Evolutionary conservation across 345 rosid genomes (phyloP), one percentile per base, ranked within the genome.

Genomic region (Geranium brycei): DNA sequence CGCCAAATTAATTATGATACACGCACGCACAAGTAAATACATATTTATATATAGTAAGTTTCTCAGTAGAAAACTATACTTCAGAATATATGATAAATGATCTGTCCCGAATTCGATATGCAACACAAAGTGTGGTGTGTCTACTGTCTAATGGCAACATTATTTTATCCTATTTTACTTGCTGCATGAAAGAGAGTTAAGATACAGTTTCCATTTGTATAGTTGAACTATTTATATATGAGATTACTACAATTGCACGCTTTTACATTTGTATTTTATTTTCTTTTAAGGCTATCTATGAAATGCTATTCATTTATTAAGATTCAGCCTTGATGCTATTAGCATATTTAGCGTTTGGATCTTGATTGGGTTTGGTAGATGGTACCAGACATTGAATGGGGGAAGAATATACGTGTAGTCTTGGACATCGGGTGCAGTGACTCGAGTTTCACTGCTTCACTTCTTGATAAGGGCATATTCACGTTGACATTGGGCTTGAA

Each of bases 351-450:
- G 60, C 65, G 58, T 63, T 57, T 73, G 61, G 60, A 70, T 61
- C 73, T 79, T 75, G 68, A 74, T 78, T 59, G 71, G 67, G 69
- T 74, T 74, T 82, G 68, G 68, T 82, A 92, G 98, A 89, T 87
- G 95, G 98, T 92, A 68, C 98, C 96, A 63, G 98, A 92, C 72
- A 87, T 92, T 66, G 95, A 89, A 81, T 92, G 98, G 98, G 98
- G 98, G 63, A 92, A 89, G 86, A 92, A 92, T 77, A 82, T 87
- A 47, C 95, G 87, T 69, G 76, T 89, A 65, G 87, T 92, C 57
- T 75, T 92, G 87, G 93, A 92, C 65, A 80, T 85, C 63, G 96
- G 96, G 64, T 83, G 89, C 68, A 38, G 68, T 75, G 91, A 89
- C 59, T 76, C 95, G 64, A 86, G 90, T 71, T 82, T 92, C 73